phyloP scores from a whole-genome alignment of 768 basidiomycete genomes.

The Phlebiopsis gigantea region DNA sequence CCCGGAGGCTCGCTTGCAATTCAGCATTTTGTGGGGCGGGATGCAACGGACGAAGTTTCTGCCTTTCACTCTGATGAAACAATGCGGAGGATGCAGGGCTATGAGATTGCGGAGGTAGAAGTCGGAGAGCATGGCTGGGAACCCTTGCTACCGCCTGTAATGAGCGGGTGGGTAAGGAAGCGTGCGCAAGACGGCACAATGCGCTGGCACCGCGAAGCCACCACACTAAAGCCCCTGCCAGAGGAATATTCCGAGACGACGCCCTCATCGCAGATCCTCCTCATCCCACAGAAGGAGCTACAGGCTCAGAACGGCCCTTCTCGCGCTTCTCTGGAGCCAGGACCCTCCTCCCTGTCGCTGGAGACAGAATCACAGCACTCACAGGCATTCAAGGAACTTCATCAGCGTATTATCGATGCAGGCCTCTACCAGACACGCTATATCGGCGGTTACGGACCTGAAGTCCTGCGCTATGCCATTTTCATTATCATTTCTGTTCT shows the following conservation, averaged over 20 bases:
- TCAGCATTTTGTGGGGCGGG: constrained; percentile 92
- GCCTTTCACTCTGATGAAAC: constrained; percentile 76
- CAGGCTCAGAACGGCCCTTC: constrained; percentile 31
- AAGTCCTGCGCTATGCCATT: constrained; percentile 71
- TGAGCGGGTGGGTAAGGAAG: constrained; percentile 75
- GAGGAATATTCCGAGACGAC: constrained; percentile 19
- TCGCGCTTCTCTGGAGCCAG: constrained; percentile 42
- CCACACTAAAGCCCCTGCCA: constrained; percentile 29
- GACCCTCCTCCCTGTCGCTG: constrained; percentile 49
- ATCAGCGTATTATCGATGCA: constrained; percentile 64
- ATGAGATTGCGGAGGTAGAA: constrained; percentile 66
- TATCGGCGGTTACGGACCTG: constrained; percentile 84
- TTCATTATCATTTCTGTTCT: constrained; percentile 56
- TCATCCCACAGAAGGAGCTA: constrained; percentile 41
- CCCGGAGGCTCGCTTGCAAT: constrained; percentile 88
- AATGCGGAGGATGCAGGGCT: constrained; percentile 51
- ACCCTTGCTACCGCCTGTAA: constrained; percentile 82
- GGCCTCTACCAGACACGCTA: constrained; percentile 85
- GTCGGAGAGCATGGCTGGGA: constrained; percentile 50
- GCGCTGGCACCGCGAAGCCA: constrained; percentile 63
- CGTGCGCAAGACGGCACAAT: constrained; percentile 36
- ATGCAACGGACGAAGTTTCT: constrained; percentile 91
- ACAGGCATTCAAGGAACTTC: constrained; percentile 74
- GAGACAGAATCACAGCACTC: constrained; percentile 63
- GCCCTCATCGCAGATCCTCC: constrained; percentile 51